A percentile compares a stretch with the other conserved stretches of the same genome.
Evolutionary conservation across 2,329 filamentous ascomycete genomes (phyloP).

Genomic region (Emmonsia crescens): DNA sequence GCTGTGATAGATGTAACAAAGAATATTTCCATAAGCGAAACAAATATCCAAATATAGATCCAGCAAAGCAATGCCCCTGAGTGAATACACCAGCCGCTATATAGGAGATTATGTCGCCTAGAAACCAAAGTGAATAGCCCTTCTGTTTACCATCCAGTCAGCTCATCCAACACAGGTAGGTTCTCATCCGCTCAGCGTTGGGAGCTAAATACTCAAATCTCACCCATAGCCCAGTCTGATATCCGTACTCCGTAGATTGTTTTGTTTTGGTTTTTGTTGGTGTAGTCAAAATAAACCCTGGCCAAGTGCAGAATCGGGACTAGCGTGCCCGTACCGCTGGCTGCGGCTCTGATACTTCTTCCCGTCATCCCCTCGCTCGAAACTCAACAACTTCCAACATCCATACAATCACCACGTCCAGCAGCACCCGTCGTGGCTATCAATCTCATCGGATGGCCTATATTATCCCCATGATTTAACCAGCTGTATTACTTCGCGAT

Average conservation of each 20-base stretch:
- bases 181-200: neutral
- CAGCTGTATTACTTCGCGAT: neutral
- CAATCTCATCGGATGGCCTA: neutral
- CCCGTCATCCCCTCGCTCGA: conserved; percentile 1
- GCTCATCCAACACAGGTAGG: neutral
- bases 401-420: neutral
- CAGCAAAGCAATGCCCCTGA: too few species aligned
- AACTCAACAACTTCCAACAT: neutral
- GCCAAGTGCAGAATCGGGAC: neutral
- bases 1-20: neutral
- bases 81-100: neutral
- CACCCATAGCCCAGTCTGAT: neutral
- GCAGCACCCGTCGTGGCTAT: neutral
- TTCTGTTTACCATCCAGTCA: neutral
- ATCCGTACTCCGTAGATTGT: neutral
- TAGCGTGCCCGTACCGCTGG: neutral
- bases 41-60: neutral
- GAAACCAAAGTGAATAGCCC: neutral
- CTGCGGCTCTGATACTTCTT: conserved; percentile 1
- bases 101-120: neutral
- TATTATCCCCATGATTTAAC: neutral
- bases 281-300: conserved; percentile 8
- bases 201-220: neutral
- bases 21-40: neutral
- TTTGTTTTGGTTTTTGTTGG: conserved; percentile 1